Conservation (phyloP, 169 alveolate species). For the Eimeria zaria region DNA sequence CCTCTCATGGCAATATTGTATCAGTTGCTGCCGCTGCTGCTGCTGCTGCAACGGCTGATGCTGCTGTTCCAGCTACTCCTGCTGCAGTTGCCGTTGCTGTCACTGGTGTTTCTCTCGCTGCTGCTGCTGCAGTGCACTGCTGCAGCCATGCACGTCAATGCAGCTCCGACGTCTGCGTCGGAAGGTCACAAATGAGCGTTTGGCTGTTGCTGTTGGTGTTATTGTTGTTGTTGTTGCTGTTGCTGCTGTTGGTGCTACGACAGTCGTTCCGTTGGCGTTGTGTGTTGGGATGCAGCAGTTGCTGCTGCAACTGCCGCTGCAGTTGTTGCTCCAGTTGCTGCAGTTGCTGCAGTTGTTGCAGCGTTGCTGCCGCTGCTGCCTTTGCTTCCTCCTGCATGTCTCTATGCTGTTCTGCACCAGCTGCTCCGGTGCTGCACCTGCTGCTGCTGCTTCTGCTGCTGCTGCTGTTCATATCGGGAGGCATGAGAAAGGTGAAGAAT, state of each 20-base stretch:
- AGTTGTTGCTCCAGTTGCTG: neutral
- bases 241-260: neutral
- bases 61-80: too few species aligned
- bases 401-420: too few species aligned
- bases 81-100: neutral
- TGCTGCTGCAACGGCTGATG: neutral
- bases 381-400: neutral
- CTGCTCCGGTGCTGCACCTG: neutral
- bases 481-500: neutral
- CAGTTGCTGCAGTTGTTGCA: neutral
- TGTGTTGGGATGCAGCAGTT: too few species aligned
- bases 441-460: conserved; percentile 46
- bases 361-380: neutral
- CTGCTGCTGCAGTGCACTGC: too few species aligned
- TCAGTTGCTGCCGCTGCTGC: neutral
- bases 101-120: too few species aligned
- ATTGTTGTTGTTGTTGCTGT: neutral
- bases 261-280: too few species aligned
- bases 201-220: neutral
- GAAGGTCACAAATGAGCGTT: neutral
- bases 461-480: conserved; percentile 6
- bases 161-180: conserved; percentile 20
- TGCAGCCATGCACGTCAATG: too few species aligned
- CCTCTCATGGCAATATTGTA: too few species aligned
- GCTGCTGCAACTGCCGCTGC: conserved; percentile 10